Evolutionary conservation across 148 eudicot species (phyloP), one percentile per base, ranked within the genome.

Genomic region (Pouteria glomerata): DNA sequence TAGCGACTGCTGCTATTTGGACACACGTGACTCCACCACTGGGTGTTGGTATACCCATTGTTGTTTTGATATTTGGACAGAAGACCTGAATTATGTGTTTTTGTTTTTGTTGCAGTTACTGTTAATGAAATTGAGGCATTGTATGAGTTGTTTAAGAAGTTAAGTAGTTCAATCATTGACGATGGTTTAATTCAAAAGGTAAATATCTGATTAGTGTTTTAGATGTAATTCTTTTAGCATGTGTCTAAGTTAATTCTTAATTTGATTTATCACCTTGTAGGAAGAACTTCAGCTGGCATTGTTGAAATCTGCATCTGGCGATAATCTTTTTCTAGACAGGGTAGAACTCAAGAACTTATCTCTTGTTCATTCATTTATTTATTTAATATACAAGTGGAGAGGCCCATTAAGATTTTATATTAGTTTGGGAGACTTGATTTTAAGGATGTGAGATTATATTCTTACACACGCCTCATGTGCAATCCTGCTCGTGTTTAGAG

Each of bases 141-240:
- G 72, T 82, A 82, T 42, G 97, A 92, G 82, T 66, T 95, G 80
- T 92, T 85, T 69, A 91, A 92, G 89, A 85, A 87, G 79, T 66
- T 95, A 57, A 95, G 99, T 48, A 64, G 94, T 71, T 92, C 96
- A 29, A 95, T 95, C 56, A 85, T 92, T 75, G 94, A 95, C 57
- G 99, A 95, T 63, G 96, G 90, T 44, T 78, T 83, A 29, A 92
- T 95, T 76, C 94, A 95, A 74, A 91, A 95, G 99, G 99, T 95
- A 35, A 31, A 52, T 69, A 23, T 37, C 23, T n/a, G 33, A 23
- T 69, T 69, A 10, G 42, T 16, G 37, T 56, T 39, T 51, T 53
- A n/a, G n/a, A 2, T 69, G 42, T 55, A 14, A 26, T 57, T 70
- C 19, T 35, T 39, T 39, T 44, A 18, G 18, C 10, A 12, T 3